Conservation (phyloP, 495 filamentous ascomycete species). For the Aspergillus nidulans region DNA sequence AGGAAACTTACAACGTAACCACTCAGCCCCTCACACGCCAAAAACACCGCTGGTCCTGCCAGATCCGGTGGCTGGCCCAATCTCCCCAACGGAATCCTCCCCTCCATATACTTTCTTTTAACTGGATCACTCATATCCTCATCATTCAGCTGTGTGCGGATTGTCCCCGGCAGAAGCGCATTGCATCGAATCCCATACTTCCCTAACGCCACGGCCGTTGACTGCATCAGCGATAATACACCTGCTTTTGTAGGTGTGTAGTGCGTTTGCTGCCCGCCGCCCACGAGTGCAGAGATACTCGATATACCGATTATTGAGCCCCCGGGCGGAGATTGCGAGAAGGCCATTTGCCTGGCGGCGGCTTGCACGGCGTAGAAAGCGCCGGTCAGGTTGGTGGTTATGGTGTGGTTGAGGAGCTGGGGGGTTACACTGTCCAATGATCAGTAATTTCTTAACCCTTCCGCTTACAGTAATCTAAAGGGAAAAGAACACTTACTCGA, state of each 20-base stretch:
- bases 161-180: conserved; percentile 79
- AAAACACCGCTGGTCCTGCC: conserved; percentile 79
- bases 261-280: conserved; percentile 74
- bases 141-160: conserved; percentile 83
- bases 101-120: conserved; percentile 83
- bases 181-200: conserved; percentile 77
- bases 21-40: conserved; percentile 72
- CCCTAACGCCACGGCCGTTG: conserved; percentile 71
- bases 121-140: conserved; percentile 61
- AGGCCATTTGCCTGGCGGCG: conserved; percentile 74
- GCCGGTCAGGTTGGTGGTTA: conserved; percentile 77
- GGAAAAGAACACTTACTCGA: conserved; percentile 58
- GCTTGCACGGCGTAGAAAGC: conserved; percentile 84
- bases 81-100: conserved; percentile 73
- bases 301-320: conserved; percentile 81
- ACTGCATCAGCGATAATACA: conserved; percentile 79
- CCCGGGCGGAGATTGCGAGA: conserved; percentile 51
- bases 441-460: background rate
- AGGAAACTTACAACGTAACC: conserved; percentile 56
- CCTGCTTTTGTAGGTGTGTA: conserved; percentile 94
- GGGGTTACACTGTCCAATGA: conserved; percentile 13
- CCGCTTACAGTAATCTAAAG: too few species aligned
- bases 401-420: conserved; percentile 58
- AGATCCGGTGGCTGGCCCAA: conserved; percentile 65
- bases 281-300: conserved; percentile 81